phyloP scores from a whole-genome alignment of 1,139 yeast genomes.

The Arxiozyma heterogenica region DNA sequence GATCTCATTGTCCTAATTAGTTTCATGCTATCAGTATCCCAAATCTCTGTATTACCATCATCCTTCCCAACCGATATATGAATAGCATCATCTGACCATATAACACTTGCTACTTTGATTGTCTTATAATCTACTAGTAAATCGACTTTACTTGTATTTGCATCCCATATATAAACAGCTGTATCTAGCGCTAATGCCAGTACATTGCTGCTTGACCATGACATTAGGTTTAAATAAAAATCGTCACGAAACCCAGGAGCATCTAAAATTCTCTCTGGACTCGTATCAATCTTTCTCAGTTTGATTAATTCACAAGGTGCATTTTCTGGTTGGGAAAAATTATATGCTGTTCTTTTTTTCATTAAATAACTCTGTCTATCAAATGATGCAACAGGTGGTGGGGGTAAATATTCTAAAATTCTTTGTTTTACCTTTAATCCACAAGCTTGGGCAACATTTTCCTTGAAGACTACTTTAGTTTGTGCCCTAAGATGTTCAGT shows the following conservation, averaged over 20 bases:
- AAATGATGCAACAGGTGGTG: slow-evolving; percentile 55
- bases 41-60: slow-evolving; percentile 79
- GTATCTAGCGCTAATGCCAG: slow-evolving; percentile 86
- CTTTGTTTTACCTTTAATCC: slow-evolving; percentile 80
- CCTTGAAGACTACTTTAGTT: slow-evolving; percentile 62
- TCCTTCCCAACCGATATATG: slow-evolving; percentile 79
- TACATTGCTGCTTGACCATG: slow-evolving; percentile 80
- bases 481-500: slow-evolving; percentile 56
- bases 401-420: slow-evolving; percentile 77
- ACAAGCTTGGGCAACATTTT: slow-evolving; percentile 89
- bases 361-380: slow-evolving; percentile 23
- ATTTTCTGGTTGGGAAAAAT: slow-evolving; percentile 13
- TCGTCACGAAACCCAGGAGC: slow-evolving; percentile 95
- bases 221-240: slow-evolving; percentile 74
- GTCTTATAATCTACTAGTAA: slow-evolving; percentile 42
- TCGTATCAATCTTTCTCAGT: slow-evolving; percentile 66
- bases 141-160: slow-evolving; percentile 71
- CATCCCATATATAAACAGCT: slow-evolving; percentile 88
- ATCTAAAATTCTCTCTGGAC: slow-evolving; percentile 88
- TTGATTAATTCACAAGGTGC: slow-evolving; percentile 27
- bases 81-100: slow-evolving; percentile 90
- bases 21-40: slow-evolving; percentile 80
- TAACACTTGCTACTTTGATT: slow-evolving; percentile 54
- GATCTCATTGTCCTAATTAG: slow-evolving; percentile 71
- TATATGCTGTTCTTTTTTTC: slow-evolving; percentile 25